These are phyloP conservation scores for Hypoxylon sp. DNA, from an alignment of 2,329 filamentous ascomycete genomes.

Conservation along the genomic window DNA sequence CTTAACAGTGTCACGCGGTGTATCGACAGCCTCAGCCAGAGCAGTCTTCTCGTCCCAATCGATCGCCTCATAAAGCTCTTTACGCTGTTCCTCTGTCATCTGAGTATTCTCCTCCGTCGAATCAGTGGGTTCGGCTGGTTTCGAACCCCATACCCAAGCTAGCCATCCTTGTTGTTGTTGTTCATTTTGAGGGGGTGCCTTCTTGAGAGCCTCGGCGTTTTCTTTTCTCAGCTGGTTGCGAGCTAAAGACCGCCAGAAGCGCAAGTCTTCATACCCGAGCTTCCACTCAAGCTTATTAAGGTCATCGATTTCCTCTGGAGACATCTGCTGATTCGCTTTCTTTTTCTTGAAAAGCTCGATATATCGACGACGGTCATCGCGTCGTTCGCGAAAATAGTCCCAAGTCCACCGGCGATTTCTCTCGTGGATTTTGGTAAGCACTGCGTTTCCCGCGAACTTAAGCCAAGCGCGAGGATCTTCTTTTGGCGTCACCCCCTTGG, in stretches of 20 bases:
- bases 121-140: conserved; percentile 70
- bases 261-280: conserved; percentile 91
- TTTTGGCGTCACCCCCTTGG: conserved; percentile 83
- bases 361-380: conserved; percentile 90
- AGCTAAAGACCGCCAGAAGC: conserved; percentile 96
- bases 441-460: conserved; percentile 88
- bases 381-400: conserved; percentile 92
- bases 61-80: conserved; percentile 97
- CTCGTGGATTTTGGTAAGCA: conserved; percentile 95
- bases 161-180: conserved; percentile 90
- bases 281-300: conserved; percentile 86
- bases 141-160: conserved; percentile 91
- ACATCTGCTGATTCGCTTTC: conserved; percentile 80
- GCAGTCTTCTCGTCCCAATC: conserved; percentile 98
- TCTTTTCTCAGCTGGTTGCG: conserved; percentile 96
- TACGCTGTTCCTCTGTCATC: conserved; percentile 95
- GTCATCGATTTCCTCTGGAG: conserved; percentile 78
- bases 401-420: conserved; percentile 94
- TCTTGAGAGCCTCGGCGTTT: conserved; percentile 88
- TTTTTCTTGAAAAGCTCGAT: conserved; percentile 97
- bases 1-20: conserved; percentile 92
- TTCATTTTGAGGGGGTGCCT: conserved; percentile 65
- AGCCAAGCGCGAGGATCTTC: conserved; percentile 95
- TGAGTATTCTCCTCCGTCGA: conserved; percentile 84
- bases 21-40: conserved; percentile 87